Conservation (phyloP, 2,329 filamentous ascomycete species). For the Penicillium aurantiogriseum region DNA sequence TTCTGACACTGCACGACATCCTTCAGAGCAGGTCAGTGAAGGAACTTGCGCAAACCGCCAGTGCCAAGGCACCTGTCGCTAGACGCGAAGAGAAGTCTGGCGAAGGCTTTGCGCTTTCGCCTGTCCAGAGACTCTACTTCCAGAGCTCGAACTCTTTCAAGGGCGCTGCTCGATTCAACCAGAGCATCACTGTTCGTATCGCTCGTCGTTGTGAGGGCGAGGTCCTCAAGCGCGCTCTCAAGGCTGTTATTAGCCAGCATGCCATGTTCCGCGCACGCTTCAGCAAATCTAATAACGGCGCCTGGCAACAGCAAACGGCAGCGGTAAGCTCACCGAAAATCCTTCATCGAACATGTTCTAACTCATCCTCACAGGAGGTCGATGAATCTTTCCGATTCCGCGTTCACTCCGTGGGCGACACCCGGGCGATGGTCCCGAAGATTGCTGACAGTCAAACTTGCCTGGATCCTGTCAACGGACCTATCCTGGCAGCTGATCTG, state of each 20-base stretch:
- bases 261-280: slow-evolving; percentile 38
- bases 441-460: slow-evolving; percentile 33
- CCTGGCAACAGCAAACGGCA: slow-evolving; percentile 30
- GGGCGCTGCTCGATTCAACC: slow-evolving; percentile 32
- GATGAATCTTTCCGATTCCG: slow-evolving; percentile 35
- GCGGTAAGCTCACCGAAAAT: slow-evolving; percentile 18
- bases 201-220: slow-evolving; percentile 26
- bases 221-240: slow-evolving; percentile 28
- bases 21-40: slow-evolving; percentile 35
- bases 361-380: slow-evolving; percentile 28
- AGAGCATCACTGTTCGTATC: slow-evolving; percentile 36
- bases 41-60: slow-evolving; percentile 30
- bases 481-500: slow-evolving; percentile 42
- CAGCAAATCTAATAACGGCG: slow-evolving; percentile 17
- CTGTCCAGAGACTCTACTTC: slow-evolving; percentile 37
- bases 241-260: slow-evolving; percentile 33
- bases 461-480: slow-evolving; percentile 33
- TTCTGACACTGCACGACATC: slow-evolving; percentile 35
- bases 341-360: not conserved
- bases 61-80: slow-evolving; percentile 15
- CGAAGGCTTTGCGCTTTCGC: slow-evolving; percentile 33
- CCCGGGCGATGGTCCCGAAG: slow-evolving; percentile 25
- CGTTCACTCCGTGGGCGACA: slow-evolving; percentile 25
- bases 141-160: slow-evolving; percentile 22
- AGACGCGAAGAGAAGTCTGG: slow-evolving; percentile 28